Percentiles rank a stretch among this genome's conserved stretches.
These are phyloP conservation scores for Margaritispora aquatica DNA, from an alignment of 495 filamentous ascomycete species.

Conservation along the genomic window DNA sequence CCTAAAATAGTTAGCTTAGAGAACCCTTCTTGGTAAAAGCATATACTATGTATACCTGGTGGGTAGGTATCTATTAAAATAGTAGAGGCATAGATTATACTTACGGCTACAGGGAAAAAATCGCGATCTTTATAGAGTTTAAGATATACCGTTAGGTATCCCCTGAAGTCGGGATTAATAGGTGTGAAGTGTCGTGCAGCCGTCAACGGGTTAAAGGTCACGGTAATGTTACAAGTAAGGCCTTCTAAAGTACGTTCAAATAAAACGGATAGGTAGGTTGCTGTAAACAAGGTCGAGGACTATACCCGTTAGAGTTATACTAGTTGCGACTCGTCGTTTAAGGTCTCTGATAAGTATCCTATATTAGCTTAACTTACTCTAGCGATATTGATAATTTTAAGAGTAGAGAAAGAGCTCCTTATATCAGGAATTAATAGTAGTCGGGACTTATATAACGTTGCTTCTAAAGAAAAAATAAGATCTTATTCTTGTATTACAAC, in stretches of 20 bases:
- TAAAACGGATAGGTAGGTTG: slow-evolving; percentile 9
- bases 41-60: slow-evolving; percentile 17
- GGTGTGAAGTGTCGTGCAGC: slow-evolving; percentile 5
- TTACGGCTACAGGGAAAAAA: slow-evolving; percentile 3
- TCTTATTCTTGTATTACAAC: slow-evolving; percentile 7
- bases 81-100: slow-evolving; percentile 8
- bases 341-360: not conserved
- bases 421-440: slow-evolving; percentile 6
- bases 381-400: slow-evolving; percentile 14
- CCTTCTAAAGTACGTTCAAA: slow-evolving; percentile 11
- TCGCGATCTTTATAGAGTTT: not conserved
- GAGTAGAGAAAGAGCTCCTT: slow-evolving; percentile 10
- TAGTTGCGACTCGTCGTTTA: slow-evolving; percentile 3
- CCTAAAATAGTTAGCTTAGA: not conserved
- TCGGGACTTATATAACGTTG: slow-evolving; percentile 3
- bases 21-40: not conserved
- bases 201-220: slow-evolving; percentile 11
- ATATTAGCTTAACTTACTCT: not conserved
- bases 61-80: slow-evolving; percentile 17
- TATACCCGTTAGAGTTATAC: slow-evolving; percentile 3
- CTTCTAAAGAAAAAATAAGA: slow-evolving; percentile 3
- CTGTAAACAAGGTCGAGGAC: slow-evolving; percentile 8
- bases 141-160: slow-evolving; percentile 8
- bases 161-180: slow-evolving; percentile 7
- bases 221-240: not conserved